A percentile compares a stretch with the other conserved stretches of the same genome.
phyloP scores from a whole-genome alignment of 306 rosid species.

The Sophora flavescens region DNA sequence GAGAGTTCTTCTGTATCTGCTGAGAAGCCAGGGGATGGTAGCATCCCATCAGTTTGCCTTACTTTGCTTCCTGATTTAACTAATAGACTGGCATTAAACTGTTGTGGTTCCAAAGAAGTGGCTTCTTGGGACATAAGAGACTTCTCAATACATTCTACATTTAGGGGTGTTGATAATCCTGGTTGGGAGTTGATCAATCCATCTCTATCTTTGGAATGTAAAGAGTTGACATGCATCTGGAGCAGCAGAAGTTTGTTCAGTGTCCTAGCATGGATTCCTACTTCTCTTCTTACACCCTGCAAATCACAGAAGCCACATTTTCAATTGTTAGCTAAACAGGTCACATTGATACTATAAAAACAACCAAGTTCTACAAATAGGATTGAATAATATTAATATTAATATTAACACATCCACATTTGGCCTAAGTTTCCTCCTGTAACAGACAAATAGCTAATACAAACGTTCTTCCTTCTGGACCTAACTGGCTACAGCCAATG shows the following conservation, averaged over 20 bases:
- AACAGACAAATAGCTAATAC: not conserved
- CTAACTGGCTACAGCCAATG: slow-evolving; percentile 16
- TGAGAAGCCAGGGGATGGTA: slow-evolving; percentile 41
- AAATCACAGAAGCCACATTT: slow-evolving; percentile 35
- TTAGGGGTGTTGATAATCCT: slow-evolving; percentile 49
- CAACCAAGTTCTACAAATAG: not conserved
- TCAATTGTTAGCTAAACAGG: not conserved
- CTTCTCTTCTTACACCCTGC: slow-evolving; percentile 99
- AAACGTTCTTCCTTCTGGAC: slow-evolving; percentile 12
- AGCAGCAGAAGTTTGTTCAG: slow-evolving; percentile 63
- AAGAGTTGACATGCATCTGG: slow-evolving; percentile 43
- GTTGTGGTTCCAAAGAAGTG: slow-evolving; percentile 45
- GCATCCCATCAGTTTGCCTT: slow-evolving; percentile 42
- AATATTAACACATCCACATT: not conserved
- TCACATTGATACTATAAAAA: not conserved
- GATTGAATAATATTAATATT: not conserved
- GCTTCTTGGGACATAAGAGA: slow-evolving; percentile 57
- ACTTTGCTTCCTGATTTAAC: slow-evolving; percentile 43
- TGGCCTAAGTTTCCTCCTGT: not conserved
- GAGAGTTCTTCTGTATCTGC: slow-evolving; percentile 50
- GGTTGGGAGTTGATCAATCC: slow-evolving; percentile 54
- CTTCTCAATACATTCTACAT: slow-evolving; percentile 45
- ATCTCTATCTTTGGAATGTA: slow-evolving; percentile 52
- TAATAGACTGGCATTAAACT: slow-evolving; percentile 43
- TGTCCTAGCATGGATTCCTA: slow-evolving; percentile 76